A percentile compares a stretch with the other conserved stretches of the same genome.
phyloP scores from a whole-genome alignment of 1,284 basidiomycete genomes.

The Ceratobasidium sp. region DNA sequence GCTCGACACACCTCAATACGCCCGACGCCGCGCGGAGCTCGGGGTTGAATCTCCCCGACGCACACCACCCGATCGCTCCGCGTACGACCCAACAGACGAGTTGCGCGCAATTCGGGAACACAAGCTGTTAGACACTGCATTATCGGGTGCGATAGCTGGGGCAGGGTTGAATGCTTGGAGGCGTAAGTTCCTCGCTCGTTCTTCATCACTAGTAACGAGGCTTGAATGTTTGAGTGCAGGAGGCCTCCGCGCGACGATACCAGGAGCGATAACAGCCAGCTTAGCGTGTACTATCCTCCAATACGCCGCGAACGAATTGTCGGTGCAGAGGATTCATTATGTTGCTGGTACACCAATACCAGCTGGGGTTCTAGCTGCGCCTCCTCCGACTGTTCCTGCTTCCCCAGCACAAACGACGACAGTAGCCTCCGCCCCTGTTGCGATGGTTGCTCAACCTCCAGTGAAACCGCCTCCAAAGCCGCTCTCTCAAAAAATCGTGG shows the following conservation, averaged over 20 bases:
- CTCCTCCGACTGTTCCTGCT: not conserved
- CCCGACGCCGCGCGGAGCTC: constrained; percentile 59
- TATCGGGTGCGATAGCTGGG: constrained; percentile 75
- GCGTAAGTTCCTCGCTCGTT: constrained; percentile 56
- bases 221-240: constrained; percentile 54
- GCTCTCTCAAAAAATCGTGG: constrained; percentile 26
- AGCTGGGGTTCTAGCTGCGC: not conserved
- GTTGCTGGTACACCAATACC: constrained; percentile 55
- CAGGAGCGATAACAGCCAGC: constrained; percentile 70
- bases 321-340: constrained; percentile 68
- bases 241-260: constrained; percentile 60
- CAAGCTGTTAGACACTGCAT: constrained; percentile 70
- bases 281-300: constrained; percentile 71
- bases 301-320: constrained; percentile 73
- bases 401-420: not conserved
- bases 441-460: constrained; percentile 13
- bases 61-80: constrained; percentile 56
- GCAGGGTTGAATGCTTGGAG: constrained; percentile 65
- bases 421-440: not conserved
- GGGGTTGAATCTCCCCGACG: constrained; percentile 48
- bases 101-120: constrained; percentile 67
- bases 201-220: not conserved
- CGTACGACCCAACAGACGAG: not conserved
- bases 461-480: constrained; percentile 10
- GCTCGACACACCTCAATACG: constrained; percentile 56